A percentile compares a stretch with the other conserved stretches of the same genome.
Conservation (phyloP, 2,329 filamentous ascomycete genomes). For the Sporothrix mexicana region DNA sequence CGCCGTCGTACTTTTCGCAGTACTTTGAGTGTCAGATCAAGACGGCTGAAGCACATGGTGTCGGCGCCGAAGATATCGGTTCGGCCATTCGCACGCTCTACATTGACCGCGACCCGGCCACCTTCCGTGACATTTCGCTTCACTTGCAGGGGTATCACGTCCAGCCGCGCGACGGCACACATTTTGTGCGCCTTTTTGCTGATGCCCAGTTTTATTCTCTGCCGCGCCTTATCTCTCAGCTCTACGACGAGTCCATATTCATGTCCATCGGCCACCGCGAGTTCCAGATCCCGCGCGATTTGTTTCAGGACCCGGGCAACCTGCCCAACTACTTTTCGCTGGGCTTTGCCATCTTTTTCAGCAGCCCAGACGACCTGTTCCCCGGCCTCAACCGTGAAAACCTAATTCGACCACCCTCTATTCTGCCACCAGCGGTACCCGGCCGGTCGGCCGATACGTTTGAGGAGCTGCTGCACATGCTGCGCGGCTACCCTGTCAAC, state of each 20-base stretch:
- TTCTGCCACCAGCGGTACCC: slow-evolving; percentile 80
- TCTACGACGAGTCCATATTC: slow-evolving; percentile 91
- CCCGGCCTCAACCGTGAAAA: slow-evolving; percentile 80
- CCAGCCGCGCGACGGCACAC: slow-evolving; percentile 76
- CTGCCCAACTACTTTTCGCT: slow-evolving; percentile 96
- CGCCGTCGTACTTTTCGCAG: slow-evolving; percentile 93
- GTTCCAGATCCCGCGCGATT: slow-evolving; percentile 87
- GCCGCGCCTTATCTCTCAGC: slow-evolving; percentile 84
- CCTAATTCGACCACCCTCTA: slow-evolving; percentile 84
- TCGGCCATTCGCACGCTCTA: slow-evolving; percentile 77
- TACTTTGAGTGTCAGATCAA: slow-evolving; percentile 87
- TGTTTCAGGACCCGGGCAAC: slow-evolving; percentile 85
- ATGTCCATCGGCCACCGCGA: slow-evolving; percentile 85
- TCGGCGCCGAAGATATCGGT: slow-evolving; percentile 54
- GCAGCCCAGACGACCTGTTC: slow-evolving; percentile 77
- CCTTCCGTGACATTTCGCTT: slow-evolving; percentile 85
- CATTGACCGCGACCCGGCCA: slow-evolving; percentile 90
- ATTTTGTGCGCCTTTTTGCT: slow-evolving; percentile 91
- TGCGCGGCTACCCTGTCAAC: slow-evolving; percentile 81
- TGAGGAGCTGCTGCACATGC: slow-evolving; percentile 76
- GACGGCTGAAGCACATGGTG: slow-evolving; percentile 59
- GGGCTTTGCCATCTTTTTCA: slow-evolving; percentile 88
- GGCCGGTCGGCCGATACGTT: slow-evolving; percentile 85
- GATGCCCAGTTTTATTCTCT: slow-evolving; percentile 90
- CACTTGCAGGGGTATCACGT: slow-evolving; percentile 94